phyloP scores from a whole-genome alignment of 176 grass and related monocot species.

The Paspalum vaginatum region DNA sequence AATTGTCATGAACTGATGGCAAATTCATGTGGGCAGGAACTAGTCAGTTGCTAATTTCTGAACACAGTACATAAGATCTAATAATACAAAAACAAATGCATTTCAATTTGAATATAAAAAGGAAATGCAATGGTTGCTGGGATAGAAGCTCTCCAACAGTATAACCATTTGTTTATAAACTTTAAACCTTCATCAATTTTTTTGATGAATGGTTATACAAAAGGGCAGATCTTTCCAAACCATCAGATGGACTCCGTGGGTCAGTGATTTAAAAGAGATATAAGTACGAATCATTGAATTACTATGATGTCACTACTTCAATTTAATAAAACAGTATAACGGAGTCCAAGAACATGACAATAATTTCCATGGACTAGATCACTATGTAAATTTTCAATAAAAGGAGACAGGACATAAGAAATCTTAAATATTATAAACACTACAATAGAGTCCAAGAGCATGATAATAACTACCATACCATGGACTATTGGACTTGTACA shows the following conservation, averaged over 20 bases:
- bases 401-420: conserved; percentile 22
- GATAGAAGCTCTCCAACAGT: background rate
- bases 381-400: conserved; percentile 2
- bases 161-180: background rate
- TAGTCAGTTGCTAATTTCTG: background rate
- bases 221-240: background rate
- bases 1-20: background rate
- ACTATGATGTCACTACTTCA: background rate
- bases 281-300: background rate
- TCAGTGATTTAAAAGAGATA: conserved; percentile 14
- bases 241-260: background rate
- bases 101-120: background rate
- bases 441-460: background rate
- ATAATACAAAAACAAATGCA: background rate
- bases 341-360: conserved; percentile 18
- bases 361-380: conserved; percentile 9
- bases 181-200: conserved; percentile 8
- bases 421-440: conserved; percentile 83
- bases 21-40: background rate
- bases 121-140: conserved; percentile 29
- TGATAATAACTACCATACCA: background rate
- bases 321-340: background rate
- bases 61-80: background rate
- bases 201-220: conserved; percentile 15
- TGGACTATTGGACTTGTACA: conserved; percentile 36